Percentiles rank a stretch among this genome's conserved stretches.
Evolutionary conservation across 23 red algal genomes (phyloP).

Genomic region (Chondrus crispus): DNA sequence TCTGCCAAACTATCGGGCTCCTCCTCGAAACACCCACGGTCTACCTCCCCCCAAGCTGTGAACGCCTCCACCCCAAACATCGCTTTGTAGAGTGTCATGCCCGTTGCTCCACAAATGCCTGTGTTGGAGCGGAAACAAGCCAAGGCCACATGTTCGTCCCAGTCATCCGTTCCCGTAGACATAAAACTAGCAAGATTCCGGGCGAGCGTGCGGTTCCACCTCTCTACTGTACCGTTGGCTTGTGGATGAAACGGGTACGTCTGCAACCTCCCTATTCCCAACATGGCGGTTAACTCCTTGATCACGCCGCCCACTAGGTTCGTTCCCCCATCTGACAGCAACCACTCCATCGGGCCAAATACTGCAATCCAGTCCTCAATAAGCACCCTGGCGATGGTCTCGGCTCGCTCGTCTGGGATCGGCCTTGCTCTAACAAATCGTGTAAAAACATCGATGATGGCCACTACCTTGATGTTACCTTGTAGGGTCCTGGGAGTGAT

Average conservation of each 20-base stretch:
- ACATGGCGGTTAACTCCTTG: background rate
- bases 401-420: background rate
- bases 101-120: background rate
- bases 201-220: background rate
- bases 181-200: background rate
- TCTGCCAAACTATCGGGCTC: background rate
- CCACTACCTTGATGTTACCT: background rate
- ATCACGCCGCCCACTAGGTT: background rate
- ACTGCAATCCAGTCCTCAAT: background rate
- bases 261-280: background rate
- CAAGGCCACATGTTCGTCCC: background rate
- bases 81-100: background rate
- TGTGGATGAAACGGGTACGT: background rate
- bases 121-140: background rate
- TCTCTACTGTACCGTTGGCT: background rate
- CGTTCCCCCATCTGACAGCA: background rate
- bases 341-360: background rate
- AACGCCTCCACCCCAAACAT: conserved; percentile 1
- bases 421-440: background rate
- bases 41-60: background rate
- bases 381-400: background rate
- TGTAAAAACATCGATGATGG: background rate
- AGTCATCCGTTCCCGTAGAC: background rate
- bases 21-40: background rate
- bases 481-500: background rate